Conservation (phyloP, 2,329 filamentous ascomycete genomes). For the Ascochyta fabae region DNA sequence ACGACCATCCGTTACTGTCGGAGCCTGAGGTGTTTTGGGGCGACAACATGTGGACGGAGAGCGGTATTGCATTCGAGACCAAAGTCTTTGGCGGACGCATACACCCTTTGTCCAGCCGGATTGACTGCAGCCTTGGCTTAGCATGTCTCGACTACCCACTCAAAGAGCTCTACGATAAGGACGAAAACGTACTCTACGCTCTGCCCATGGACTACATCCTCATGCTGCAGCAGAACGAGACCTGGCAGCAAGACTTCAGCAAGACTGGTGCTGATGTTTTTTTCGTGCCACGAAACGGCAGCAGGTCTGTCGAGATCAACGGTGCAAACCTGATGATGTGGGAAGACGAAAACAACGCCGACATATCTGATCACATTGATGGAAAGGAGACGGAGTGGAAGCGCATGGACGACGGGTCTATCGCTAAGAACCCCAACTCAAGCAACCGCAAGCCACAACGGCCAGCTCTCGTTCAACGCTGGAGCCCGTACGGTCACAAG, state of each 20-base stretch:
- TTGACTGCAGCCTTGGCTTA: conserved; percentile 49
- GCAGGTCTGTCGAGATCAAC: conserved; percentile 46
- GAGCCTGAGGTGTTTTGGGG: conserved; percentile 49
- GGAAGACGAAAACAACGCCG: conserved; percentile 48
- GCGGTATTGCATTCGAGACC: conserved; percentile 48
- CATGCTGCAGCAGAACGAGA: conserved; percentile 47
- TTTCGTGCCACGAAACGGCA: conserved; percentile 48
- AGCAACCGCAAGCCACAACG: conserved; percentile 41
- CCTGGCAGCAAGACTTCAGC: conserved; percentile 46
- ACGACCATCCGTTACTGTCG: conserved; percentile 43
- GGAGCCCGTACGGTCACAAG: conserved; percentile 44
- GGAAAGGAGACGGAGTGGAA: conserved; percentile 45
- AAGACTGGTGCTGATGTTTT: conserved; percentile 33
- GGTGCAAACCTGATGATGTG: conserved; percentile 50
- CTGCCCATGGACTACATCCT: conserved; percentile 50
- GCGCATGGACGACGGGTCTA: conserved; percentile 48
- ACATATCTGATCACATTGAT: conserved; percentile 49
- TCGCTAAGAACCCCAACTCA: conserved; percentile 45
- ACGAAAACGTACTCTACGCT: conserved; percentile 48
- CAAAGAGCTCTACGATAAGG: conserved; percentile 46
- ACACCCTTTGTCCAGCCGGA: conserved; percentile 47
- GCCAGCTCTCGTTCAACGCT: conserved; percentile 35
- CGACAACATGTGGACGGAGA: conserved; percentile 50
- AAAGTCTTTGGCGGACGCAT: conserved; percentile 50
- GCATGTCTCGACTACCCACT: conserved; percentile 46